A percentile compares a stretch with the other conserved stretches of the same genome.
phyloP scores from a whole-genome alignment of 1,284 basidiomycete genomes.

The Caloboletus inedulis region DNA sequence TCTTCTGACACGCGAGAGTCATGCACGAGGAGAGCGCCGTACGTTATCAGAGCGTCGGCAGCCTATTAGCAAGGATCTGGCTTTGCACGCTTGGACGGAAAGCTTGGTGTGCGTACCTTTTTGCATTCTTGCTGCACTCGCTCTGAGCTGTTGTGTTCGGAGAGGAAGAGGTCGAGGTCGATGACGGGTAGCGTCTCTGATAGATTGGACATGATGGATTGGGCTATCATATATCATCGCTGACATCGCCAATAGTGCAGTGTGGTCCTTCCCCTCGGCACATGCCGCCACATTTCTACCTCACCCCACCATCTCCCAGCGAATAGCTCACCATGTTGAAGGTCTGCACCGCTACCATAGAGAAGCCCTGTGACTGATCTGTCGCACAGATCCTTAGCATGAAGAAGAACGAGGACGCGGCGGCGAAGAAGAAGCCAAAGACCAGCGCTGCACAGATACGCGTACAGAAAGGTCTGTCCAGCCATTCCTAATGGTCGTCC shows the following conservation, averaged over 20 bases:
- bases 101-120: slow-evolving; percentile 44
- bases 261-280: slow-evolving; percentile 23
- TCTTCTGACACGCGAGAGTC: slow-evolving; percentile 82
- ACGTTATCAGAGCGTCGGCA: slow-evolving; percentile 75
- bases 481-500: background rate
- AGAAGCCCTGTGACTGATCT: slow-evolving; percentile 4
- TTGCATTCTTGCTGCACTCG: slow-evolving; percentile 58
- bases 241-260: background rate
- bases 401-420: slow-evolving; percentile 95
- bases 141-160: slow-evolving; percentile 44
- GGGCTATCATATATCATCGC: too few relatives aligned
- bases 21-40: slow-evolving; percentile 78
- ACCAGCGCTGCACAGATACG: slow-evolving; percentile 96
- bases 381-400: slow-evolving; percentile 85
- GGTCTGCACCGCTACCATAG: slow-evolving; percentile 29
- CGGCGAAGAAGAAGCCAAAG: slow-evolving; percentile 94
- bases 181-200: slow-evolving; percentile 58
- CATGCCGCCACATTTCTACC: slow-evolving; percentile 27
- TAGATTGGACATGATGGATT: slow-evolving; percentile 27
- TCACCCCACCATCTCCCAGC: slow-evolving; percentile 20
- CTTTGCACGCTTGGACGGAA: background rate
- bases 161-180: slow-evolving; percentile 73
- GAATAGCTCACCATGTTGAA: slow-evolving; percentile 39
- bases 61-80: slow-evolving; percentile 46
- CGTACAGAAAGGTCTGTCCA: slow-evolving; percentile 89